Evolutionary conservation across 2,329 filamentous ascomycete species (phyloP), one percentile per base, ranked within the genome.

Genomic region (Ophiosphaerella herpotricha): DNA sequence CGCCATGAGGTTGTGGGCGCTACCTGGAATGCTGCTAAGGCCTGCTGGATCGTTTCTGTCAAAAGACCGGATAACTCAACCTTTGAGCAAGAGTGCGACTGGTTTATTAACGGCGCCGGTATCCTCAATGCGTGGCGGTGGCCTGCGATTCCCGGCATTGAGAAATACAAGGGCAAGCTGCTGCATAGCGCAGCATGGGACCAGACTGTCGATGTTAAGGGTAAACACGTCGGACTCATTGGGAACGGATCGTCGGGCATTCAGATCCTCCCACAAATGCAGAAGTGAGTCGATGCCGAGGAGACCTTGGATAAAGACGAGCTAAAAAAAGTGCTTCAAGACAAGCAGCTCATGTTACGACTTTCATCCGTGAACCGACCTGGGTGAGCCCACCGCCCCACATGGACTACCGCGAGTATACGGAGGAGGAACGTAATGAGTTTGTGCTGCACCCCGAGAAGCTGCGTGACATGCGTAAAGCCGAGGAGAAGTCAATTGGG

Each of bases 141-240:
- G 75, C 82, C 83, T 1, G 74, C 77, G 14, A 77, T 85, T 18
- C 74, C 78, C 0, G 83, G 82, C 0, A 53, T 80, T 0, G 57
- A 76, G 2, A 71, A 68, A n/a, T 87, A 84, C 68, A 67, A 76
- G 43, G 83, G 83, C 7, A 61, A 69, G 7, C 66, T 84, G 4
- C 74, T 84, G 37, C 83, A 86, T 60, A 80, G 80, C 0, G 79
- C 83, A 1, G 73, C 76, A 33, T 87, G 82, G 82, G 77, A 81
- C 1, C 65, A 79, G 5, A 74, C 77, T 14, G 68, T 82, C 7
- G 74, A 81, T n/a, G 66, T 82, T 6, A 63, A 62, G 1, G 77
- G 70, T 23, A 81, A 81, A 54, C 70, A 72, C 8, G 79, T 83
- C 21, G 77, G 77, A 5, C 64, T 85, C n/a, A 78, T 85, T 42